phyloP scores from a whole-genome alignment of 2,329 filamentous ascomycete genomes.

The Penicillium sp. region DNA sequence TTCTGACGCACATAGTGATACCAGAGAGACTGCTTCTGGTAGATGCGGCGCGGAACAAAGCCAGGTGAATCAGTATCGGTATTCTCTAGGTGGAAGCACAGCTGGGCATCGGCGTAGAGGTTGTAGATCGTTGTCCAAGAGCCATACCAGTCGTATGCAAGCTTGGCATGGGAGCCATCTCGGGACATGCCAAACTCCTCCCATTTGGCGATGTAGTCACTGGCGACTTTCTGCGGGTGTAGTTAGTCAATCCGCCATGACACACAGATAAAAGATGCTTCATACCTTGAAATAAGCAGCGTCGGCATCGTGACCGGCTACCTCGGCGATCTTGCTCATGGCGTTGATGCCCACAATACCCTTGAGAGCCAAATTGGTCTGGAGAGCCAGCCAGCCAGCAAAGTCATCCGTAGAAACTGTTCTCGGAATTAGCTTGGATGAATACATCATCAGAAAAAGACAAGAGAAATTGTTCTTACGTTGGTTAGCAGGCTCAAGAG shows the following conservation, averaged over 20 bases:
- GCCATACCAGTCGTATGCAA: slow-evolving; percentile 70
- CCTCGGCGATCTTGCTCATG: slow-evolving; percentile 60
- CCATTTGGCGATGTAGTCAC: slow-evolving; percentile 65
- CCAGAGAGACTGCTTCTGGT: slow-evolving; percentile 71
- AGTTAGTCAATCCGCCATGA: slow-evolving; percentile 3
- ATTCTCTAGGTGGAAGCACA: slow-evolving; percentile 64
- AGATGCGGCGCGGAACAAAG: slow-evolving; percentile 68
- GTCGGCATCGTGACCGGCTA: slow-evolving; percentile 52
- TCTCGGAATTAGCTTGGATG: slow-evolving; percentile 3
- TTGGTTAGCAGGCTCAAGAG: slow-evolving; percentile 65
- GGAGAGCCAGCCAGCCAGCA: slow-evolving; percentile 65
- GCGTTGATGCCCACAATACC: slow-evolving; percentile 74
- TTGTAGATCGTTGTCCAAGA: slow-evolving; percentile 82
- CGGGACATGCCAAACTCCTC: slow-evolving; percentile 60
- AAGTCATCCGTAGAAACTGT: slow-evolving; percentile 73
- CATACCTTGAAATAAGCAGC: slow-evolving; percentile 48
- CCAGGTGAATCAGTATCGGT: slow-evolving; percentile 35
- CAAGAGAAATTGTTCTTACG: slow-evolving; percentile 33
- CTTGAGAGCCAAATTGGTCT: slow-evolving; percentile 75
- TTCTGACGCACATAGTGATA: slow-evolving; percentile 69
- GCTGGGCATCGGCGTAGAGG: slow-evolving; percentile 67
- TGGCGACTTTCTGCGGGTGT: slow-evolving; percentile 45
- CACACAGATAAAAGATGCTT: background rate
- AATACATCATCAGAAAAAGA: background rate
- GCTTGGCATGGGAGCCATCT: slow-evolving; percentile 62